phyloP scores from a whole-genome alignment of 2,329 filamentous ascomycete genomes.

The Chaetomiaceae sp. region DNA sequence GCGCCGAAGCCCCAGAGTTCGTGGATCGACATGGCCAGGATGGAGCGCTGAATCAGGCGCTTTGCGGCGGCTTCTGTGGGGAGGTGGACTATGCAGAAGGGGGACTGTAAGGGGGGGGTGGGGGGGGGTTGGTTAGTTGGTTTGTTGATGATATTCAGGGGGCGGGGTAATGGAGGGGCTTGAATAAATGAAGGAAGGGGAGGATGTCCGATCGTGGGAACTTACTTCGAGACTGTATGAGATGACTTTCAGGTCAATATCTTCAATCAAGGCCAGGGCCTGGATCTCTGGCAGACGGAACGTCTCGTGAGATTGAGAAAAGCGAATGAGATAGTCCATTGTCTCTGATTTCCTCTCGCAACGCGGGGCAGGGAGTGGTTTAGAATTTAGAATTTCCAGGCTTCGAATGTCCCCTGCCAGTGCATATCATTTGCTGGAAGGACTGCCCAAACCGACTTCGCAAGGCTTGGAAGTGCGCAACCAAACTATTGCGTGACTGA shows the following conservation, averaged over 20 bases:
- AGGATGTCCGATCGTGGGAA: slow-evolving; percentile 11
- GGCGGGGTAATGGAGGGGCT: slow-evolving; percentile 4
- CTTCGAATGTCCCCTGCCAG: background rate
- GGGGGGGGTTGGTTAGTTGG: slow-evolving; percentile 22
- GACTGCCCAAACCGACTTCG: background rate
- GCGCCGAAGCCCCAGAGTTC: slow-evolving; percentile 79
- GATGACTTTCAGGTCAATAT: slow-evolving; percentile 66
- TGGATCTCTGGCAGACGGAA: slow-evolving; percentile 83
- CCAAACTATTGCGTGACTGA: slow-evolving; percentile 1
- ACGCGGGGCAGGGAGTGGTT: too few relatives aligned
- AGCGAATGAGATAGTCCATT: slow-evolving; percentile 80
- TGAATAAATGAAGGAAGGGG: background rate
- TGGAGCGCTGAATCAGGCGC: slow-evolving; percentile 67
- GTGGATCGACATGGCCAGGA: slow-evolving; percentile 78
- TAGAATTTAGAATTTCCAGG: background rate
- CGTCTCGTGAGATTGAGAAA: slow-evolving; percentile 85
- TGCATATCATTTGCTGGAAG: background rate
- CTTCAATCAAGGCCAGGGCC: slow-evolving; percentile 67
- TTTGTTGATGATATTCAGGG: slow-evolving; percentile 14
- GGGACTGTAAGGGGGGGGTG: slow-evolving; percentile 57
- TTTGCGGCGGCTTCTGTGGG: slow-evolving; percentile 60
- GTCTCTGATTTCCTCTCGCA: background rate
- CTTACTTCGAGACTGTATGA: slow-evolving; percentile 70
- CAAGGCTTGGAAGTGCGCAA: background rate
- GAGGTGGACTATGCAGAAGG: slow-evolving; percentile 75